Base-by-base conservation (phyloP, 2,329 filamentous ascomycete species). In the Fusarium sacchari region DNA sequence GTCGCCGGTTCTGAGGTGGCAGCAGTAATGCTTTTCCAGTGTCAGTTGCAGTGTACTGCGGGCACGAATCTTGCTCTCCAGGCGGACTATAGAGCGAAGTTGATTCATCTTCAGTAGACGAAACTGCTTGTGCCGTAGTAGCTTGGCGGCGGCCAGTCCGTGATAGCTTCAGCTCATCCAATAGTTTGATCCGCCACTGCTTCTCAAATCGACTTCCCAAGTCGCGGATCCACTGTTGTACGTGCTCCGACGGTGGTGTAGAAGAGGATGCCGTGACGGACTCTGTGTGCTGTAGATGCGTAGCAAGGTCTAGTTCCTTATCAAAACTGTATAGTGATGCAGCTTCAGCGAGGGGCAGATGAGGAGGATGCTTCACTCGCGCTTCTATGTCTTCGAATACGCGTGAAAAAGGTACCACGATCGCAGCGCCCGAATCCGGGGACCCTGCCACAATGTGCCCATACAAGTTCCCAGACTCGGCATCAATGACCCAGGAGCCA, bases 41-140 rank as follows among this genome's bases (percentile, higher is more conserved):
- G 14, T 1, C 26, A 17, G 44, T 5, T n/a, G 20, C 10, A 30
- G 46, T 49, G 28, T n/a, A 17, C 1, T 17, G 28, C 7, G 7
- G 28, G 5, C 6, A 0, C 3, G 3, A 13, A 0, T 18, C 28
- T 13, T 6, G 7, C 20, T 9, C 46, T 30, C 3, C 17, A 13
- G 46, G 3, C 5, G 10, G 46, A 5, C 28, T n/a, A 13, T 49
- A n/a, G 28, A 22, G 20, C 14, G 7, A 28, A 6, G 15, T 49
- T 30, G 28, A n/a, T 49, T 22, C 14, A 30, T 30, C 46, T 0
- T n/a, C 46, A 1, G 46, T 30, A 5, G 46, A n/a, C 5, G 46
- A 49, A n/a, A 17, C 28, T n/a, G 10, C 28, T 15, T n/a, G 46
- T 30, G n/a, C 46, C 8, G n/a, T 13, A 49, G 28, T n/a, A n/a